Evolutionary conservation across 257 asterid genomes (phyloP).

Genomic region (Prunella vulgaris): DNA sequence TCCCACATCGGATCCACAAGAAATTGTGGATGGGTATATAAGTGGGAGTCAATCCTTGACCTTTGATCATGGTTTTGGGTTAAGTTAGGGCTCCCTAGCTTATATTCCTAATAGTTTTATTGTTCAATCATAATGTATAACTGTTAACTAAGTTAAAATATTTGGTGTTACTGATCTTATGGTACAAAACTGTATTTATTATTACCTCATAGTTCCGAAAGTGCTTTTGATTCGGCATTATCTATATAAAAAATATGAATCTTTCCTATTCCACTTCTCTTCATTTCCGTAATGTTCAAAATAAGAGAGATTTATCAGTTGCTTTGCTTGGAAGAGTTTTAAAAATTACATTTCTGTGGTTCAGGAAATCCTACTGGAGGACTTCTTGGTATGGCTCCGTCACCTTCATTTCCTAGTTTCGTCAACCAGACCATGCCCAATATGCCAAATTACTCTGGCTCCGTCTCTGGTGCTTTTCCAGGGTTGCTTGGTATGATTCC

Average conservation of each 20-base stretch:
- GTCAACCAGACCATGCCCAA: conserved; percentile 98
- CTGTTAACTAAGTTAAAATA: not conserved
- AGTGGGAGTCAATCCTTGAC: too few relatives aligned
- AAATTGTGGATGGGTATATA: too few relatives aligned
- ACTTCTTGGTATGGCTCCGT: conserved; percentile 73
- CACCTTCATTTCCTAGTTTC: conserved; percentile 66
- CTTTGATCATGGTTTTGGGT: too few relatives aligned
- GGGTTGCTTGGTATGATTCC: conserved; percentile 98
- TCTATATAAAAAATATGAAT: not conserved
- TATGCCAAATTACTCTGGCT: conserved; percentile 95
- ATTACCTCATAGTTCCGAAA: not conserved
- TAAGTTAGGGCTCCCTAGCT: too few relatives aligned
- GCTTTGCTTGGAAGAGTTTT: conserved; percentile 15
- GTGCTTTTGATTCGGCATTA: not conserved
- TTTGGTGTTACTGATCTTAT: not conserved
- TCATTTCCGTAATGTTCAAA: conserved; percentile 3
- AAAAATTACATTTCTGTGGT: conserved; percentile 16
- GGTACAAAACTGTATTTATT: not conserved
- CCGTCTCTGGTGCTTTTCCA: conserved; percentile 89
- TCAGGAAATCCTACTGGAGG: conserved; percentile 84
- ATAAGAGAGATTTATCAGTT: not conserved
- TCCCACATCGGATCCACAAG: too few relatives aligned
- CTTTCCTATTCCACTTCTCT: not conserved
- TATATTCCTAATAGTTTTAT: too few relatives aligned
- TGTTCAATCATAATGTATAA: not conserved